Percentiles rank a stretch among this genome's conserved stretches.
Evolutionary conservation across 495 filamentous ascomycete species (phyloP).

Genomic region (Chaetomium tenue): DNA sequence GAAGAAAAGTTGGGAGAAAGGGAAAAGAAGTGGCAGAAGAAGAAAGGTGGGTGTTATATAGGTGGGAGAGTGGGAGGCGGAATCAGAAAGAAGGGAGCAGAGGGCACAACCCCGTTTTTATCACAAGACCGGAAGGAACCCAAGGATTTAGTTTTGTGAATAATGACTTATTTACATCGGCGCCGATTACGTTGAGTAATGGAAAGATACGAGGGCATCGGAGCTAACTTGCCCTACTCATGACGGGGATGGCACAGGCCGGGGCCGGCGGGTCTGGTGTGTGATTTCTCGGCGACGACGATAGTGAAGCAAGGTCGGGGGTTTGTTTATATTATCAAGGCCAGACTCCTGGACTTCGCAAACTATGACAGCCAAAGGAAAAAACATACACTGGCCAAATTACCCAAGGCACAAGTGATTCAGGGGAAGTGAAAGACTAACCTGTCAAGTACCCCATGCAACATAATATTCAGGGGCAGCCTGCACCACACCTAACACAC

Average conservation of each 20-base stretch:
- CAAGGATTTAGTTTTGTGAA: neutral
- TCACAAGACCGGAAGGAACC: neutral
- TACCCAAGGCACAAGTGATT: neutral
- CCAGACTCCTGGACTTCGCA: too few species aligned
- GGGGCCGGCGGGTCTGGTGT: neutral
- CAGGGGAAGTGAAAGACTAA: neutral
- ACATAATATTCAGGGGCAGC: neutral
- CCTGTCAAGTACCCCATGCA: neutral
- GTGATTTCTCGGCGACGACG: neutral
- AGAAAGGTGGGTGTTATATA: neutral
- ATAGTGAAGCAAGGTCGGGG: neutral
- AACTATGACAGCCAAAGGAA: neutral
- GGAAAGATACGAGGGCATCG: neutral
- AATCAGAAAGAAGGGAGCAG: neutral
- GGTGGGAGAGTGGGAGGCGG: neutral
- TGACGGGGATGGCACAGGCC: slow-evolving; percentile 7
- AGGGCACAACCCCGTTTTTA: neutral
- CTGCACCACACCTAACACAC: neutral
- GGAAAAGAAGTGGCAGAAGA: neutral
- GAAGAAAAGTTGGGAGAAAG: neutral
- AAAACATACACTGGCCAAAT: neutral
- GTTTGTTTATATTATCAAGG: neutral
- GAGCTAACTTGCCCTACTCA: neutral
- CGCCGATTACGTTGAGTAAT: neutral
- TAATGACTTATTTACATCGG: neutral